Evolutionary conservation across 306 rosid species (phyloP).

Genomic region (Fragaria iinumae): DNA sequence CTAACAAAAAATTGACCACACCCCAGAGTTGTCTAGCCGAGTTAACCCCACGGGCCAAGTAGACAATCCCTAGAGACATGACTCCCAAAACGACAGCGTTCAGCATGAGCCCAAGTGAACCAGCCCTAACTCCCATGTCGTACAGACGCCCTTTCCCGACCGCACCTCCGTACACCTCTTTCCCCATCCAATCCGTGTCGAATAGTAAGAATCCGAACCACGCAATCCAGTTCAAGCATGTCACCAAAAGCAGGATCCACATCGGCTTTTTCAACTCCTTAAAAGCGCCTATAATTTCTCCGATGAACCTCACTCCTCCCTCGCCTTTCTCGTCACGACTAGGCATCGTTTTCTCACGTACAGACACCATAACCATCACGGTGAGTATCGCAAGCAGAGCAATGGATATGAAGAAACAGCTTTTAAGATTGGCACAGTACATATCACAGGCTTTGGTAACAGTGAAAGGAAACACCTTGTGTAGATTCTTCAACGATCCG

Average conservation of each 20-base stretch:
- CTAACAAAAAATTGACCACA: neutral
- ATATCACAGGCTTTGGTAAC: neutral
- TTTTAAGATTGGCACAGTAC: neutral
- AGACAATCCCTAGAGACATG: neutral
- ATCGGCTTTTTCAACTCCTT: neutral
- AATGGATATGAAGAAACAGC: neutral
- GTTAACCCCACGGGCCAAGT: neutral
- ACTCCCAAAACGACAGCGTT: neutral
- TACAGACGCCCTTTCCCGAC: neutral
- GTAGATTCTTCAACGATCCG: neutral
- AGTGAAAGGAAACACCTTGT: neutral
- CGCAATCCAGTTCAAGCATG: neutral
- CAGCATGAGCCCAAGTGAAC: slow-evolving; percentile 3
- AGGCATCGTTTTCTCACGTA: neutral
- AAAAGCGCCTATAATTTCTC: neutral
- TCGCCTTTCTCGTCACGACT: neutral
- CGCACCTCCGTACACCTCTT: neutral
- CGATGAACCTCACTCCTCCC: neutral
- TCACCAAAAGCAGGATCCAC: neutral
- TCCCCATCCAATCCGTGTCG: neutral
- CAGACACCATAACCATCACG: neutral
- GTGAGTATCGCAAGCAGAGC: neutral
- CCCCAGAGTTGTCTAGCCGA: neutral
- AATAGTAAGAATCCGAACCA: neutral
- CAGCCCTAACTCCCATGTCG: slow-evolving; percentile 8